Conservation (phyloP, 768 basidiomycete genomes). For the Serendipita sp. region DNA sequence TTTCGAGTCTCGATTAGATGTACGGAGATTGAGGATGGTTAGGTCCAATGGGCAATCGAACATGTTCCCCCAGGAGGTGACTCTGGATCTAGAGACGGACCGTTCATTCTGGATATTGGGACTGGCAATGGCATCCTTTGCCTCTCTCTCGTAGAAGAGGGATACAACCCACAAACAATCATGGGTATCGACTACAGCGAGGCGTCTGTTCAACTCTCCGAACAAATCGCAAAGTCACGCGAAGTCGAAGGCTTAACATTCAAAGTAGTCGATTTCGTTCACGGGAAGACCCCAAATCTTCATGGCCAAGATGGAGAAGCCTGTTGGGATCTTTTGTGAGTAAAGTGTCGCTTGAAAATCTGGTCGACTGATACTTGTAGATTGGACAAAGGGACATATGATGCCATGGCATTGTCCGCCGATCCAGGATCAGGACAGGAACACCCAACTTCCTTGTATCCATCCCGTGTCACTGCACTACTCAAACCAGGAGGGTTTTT, state of each 20-base stretch:
- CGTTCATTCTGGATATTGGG: slow-evolving; percentile 59
- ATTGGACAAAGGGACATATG: slow-evolving; percentile 79
- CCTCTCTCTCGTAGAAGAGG: slow-evolving; percentile 51
- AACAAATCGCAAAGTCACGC: slow-evolving; percentile 34
- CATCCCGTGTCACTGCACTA: slow-evolving; percentile 34
- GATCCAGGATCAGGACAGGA: slow-evolving; percentile 37
- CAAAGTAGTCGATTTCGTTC: slow-evolving; percentile 3
- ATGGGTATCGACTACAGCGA: slow-evolving; percentile 64
- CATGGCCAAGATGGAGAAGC: slow-evolving; percentile 1
- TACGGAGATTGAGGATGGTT: background rate
- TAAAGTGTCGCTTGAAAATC: slow-evolving; percentile 24
- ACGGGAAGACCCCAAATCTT: background rate
- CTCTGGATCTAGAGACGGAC: slow-evolving; percentile 16
- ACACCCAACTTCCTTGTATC: slow-evolving; percentile 40
- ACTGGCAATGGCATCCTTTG: slow-evolving; percentile 66
- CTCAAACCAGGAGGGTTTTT: slow-evolving; percentile 54
- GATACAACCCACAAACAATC: slow-evolving; percentile 37
- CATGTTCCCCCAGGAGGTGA: slow-evolving; percentile 29
- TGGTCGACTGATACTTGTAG: slow-evolving; percentile 13
- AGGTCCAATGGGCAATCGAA: slow-evolving; percentile 39
- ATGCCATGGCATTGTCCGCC: slow-evolving; percentile 60
- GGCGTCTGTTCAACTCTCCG: slow-evolving; percentile 50
- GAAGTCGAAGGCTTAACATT: slow-evolving; percentile 12
- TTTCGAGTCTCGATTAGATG: background rate
- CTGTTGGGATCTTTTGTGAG: slow-evolving; percentile 46